Percentiles rank a stretch among this genome's conserved stretches.
Evolutionary conservation across 306 rosid genomes (phyloP).

Genomic region (Prunus salicina): DNA sequence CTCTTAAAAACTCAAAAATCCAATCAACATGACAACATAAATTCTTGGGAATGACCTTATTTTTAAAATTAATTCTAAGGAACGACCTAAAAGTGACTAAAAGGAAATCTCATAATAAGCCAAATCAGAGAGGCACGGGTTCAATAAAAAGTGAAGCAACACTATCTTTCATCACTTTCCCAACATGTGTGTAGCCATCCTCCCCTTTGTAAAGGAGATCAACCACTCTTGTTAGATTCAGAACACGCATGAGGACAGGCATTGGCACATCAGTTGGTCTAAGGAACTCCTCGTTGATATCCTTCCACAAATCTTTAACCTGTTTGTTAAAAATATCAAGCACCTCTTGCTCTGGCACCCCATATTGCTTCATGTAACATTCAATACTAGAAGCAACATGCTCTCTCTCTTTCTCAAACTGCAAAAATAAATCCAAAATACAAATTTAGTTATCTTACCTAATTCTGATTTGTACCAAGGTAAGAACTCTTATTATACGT

Average conservation of each 20-base stretch:
- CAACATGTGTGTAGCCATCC: not conserved
- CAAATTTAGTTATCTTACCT: too few relatives aligned
- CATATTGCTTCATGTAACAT: conserved; percentile 12
- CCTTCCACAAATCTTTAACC: conserved; percentile 1
- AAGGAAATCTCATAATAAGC: not conserved
- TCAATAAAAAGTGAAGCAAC: not conserved
- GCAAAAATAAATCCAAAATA: not conserved
- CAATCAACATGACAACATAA: too few relatives aligned
- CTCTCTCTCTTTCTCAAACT: conserved; percentile 15
- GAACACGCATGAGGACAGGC: not conserved
- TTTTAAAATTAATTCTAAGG: too few relatives aligned
- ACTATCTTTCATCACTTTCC: not conserved
- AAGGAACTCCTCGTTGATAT: conserved; percentile 2
- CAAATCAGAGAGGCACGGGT: conserved; percentile 3
- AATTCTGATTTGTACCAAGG: too few relatives aligned
- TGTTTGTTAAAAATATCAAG: not conserved
- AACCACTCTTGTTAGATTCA: not conserved
- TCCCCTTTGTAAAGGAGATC: not conserved
- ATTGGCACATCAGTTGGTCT: not conserved
- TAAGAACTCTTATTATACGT: not conserved
- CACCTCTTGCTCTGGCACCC: conserved; percentile 1
- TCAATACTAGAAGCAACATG: not conserved
- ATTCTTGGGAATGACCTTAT: too few relatives aligned
- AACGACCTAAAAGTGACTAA: not conserved
- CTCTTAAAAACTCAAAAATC: too few relatives aligned